A percentile compares a stretch with the other conserved stretches of the same genome.
phyloP scores from a whole-genome alignment of 2,329 filamentous ascomycete genomes.

The Aspergillus pseudoterreus region DNA sequence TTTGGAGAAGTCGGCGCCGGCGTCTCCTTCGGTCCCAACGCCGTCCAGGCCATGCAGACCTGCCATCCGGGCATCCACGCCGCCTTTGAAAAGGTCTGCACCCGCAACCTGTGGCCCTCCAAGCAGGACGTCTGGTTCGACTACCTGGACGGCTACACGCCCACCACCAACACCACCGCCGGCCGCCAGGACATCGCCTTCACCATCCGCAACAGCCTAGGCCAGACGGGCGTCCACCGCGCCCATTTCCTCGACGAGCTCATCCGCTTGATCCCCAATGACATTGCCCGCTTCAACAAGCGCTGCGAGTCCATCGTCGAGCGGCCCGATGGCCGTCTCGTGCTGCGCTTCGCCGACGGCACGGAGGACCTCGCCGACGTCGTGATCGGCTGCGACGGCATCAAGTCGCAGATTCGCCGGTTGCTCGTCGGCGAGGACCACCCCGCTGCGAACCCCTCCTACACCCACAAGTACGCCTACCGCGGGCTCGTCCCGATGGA shows the following conservation, averaged over 20 bases:
- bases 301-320: constrained; percentile 18
- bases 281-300: constrained; percentile 24
- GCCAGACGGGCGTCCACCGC: constrained; percentile 25
- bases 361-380: constrained; percentile 38
- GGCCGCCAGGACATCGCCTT: constrained; percentile 19
- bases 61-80: constrained; percentile 28
- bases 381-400: constrained; percentile 48
- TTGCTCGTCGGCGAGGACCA: constrained; percentile 41
- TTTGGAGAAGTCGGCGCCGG: constrained; percentile 38
- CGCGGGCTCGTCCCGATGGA: constrained; percentile 50
- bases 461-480: constrained; percentile 53
- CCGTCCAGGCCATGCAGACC: constrained; percentile 21
- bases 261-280: constrained; percentile 27
- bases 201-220: constrained; percentile 20
- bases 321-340: constrained; percentile 23
- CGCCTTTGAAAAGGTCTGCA: constrained; percentile 30
- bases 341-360: constrained; percentile 44
- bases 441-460: constrained; percentile 44
- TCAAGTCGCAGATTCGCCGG: constrained; percentile 47
- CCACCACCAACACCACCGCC: constrained; percentile 2
- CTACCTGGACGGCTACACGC: constrained; percentile 18
- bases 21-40: constrained; percentile 37
- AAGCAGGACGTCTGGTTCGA: constrained; percentile 25
- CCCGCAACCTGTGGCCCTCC: constrained; percentile 29
- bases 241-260: constrained; percentile 35